phyloP scores from a whole-genome alignment of 2,329 filamentous ascomycete species.

The Xylaria multiplex region DNA sequence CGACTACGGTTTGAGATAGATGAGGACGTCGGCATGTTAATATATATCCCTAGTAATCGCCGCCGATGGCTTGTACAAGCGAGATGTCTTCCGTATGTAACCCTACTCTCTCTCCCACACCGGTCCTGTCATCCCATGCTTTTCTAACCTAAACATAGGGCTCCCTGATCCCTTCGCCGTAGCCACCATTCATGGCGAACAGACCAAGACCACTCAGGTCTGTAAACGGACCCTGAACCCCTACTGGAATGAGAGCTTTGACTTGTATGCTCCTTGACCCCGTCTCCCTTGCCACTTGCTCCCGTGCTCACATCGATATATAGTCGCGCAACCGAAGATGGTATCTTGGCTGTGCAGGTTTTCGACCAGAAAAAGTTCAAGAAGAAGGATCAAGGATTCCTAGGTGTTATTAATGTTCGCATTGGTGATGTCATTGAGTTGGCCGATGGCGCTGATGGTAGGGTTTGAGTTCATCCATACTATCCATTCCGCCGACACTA shows the following conservation, averaged over 20 bases:
- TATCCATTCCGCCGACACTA: constrained; percentile 43
- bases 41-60: constrained; percentile 79
- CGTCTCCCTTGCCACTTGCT: constrained; percentile 32
- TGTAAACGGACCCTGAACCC: constrained; percentile 98
- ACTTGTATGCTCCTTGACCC: constrained; percentile 75
- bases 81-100: constrained; percentile 95
- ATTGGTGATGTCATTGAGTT: constrained; percentile 95
- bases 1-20: background rate
- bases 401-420: constrained; percentile 96
- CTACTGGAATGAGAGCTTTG: constrained; percentile 99
- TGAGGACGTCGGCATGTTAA: constrained; percentile 26
- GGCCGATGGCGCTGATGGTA: constrained; percentile 90
- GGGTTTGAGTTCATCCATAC: constrained; percentile 41
- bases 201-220: constrained; percentile 96
- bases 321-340: constrained; percentile 92
- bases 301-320: constrained; percentile 41
- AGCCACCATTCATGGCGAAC: constrained; percentile 95
- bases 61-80: constrained; percentile 97
- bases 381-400: constrained; percentile 99
- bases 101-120: constrained; percentile 1
- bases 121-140: background rate
- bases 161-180: constrained; percentile 98
- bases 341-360: constrained; percentile 96
- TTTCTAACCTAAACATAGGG: constrained; percentile 62
- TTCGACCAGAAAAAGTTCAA: constrained; percentile 99